phyloP scores from a whole-genome alignment of 2,329 filamentous ascomycete species.

The Alternaria sp. region DNA sequence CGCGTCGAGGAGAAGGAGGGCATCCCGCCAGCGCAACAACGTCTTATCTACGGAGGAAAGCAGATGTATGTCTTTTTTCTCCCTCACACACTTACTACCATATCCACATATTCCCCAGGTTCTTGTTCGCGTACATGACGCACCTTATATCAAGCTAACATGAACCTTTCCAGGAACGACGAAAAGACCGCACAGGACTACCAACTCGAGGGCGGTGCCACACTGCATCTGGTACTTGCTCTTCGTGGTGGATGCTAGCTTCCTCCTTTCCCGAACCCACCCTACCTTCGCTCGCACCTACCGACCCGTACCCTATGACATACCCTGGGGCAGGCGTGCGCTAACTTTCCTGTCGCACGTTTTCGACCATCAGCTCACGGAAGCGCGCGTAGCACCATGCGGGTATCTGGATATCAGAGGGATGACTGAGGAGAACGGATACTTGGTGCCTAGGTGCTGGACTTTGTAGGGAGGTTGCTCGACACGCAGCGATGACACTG shows the following conservation, averaged over 20 bases:
- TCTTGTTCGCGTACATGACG: neutral
- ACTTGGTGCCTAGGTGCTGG: neutral
- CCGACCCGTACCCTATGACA: neutral
- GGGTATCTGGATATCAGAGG: neutral
- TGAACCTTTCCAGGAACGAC: conserved; percentile 72
- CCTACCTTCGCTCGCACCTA: neutral
- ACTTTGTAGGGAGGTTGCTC: neutral
- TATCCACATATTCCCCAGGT: too few relatives aligned
- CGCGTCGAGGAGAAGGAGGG: conserved; percentile 99
- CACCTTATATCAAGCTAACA: conserved; percentile 6
- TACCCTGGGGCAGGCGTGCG: neutral
- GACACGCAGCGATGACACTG: neutral
- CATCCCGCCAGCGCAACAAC: conserved; percentile 95
- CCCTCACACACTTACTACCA: too few relatives aligned
- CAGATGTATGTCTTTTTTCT: conserved; percentile 68
- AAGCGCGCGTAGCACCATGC: neutral
- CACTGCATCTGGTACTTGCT: conserved; percentile 92
- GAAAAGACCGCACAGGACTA: conserved; percentile 94
- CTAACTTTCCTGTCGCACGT: neutral
- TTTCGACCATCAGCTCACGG: neutral
- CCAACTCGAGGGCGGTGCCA: conserved; percentile 87
- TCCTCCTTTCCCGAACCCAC: neutral
- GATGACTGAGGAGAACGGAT: neutral
- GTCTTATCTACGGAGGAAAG: conserved; percentile 95
- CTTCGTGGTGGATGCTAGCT: conserved; percentile 73